phyloP scores from a whole-genome alignment of 2,329 filamentous ascomycete species.

The Phyllosticta capitalensis region DNA sequence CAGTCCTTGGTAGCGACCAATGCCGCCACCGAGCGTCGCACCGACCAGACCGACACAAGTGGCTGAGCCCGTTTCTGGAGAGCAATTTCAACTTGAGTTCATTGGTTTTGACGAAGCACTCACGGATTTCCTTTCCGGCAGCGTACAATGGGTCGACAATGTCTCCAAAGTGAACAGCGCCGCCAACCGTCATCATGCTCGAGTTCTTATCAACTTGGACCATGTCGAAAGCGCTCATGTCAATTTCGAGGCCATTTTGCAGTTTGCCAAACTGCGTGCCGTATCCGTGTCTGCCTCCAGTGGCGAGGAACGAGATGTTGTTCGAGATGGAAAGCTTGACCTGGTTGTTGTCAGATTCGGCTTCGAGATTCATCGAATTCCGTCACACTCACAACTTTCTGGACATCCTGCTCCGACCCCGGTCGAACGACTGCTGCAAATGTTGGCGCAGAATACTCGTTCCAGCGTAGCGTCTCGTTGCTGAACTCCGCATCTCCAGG shows the following conservation, averaged over 20 bases:
- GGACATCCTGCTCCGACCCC: background rate
- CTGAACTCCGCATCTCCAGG: background rate
- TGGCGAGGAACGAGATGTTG: conserved; percentile 26
- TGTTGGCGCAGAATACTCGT: background rate
- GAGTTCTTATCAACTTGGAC: conserved; percentile 16
- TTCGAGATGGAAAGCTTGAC: background rate
- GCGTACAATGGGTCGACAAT: conserved; percentile 18
- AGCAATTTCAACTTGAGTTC: background rate
- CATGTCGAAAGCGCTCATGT: conserved; percentile 22
- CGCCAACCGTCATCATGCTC: conserved; percentile 20
- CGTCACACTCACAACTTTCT: background rate
- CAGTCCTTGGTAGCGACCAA: conserved; percentile 43
- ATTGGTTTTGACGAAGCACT: background rate
- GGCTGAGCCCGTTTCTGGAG: conserved; percentile 14
- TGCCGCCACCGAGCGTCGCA: conserved; percentile 47
- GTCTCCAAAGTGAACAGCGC: conserved; percentile 20
- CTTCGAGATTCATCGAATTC: background rate
- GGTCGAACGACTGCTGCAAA: background rate
- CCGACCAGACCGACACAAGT: conserved; percentile 43
- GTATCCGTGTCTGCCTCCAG: conserved; percentile 27
- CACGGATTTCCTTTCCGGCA: conserved; percentile 24
- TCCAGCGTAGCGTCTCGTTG: background rate
- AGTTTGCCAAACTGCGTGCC: conserved; percentile 18
- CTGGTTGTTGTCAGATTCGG: background rate
- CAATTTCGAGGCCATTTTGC: conserved; percentile 23